phyloP scores from a whole-genome alignment of 768 basidiomycete genomes.

The Lyophyllum shimeji region DNA sequence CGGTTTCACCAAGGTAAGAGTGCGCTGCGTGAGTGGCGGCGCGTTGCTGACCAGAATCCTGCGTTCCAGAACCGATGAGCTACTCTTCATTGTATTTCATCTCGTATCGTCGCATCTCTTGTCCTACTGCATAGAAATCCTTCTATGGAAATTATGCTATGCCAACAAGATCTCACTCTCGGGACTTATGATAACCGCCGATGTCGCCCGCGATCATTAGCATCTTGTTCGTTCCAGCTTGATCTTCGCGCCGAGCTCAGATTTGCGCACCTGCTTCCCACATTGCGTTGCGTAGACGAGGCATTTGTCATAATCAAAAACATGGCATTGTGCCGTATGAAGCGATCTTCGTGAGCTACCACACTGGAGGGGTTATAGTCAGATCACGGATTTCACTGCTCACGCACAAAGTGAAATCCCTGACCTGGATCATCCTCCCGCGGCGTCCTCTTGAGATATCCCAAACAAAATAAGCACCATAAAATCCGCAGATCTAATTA shows the following conservation, averaged over 20 bases:
- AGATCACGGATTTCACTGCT: too few species aligned
- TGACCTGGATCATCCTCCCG: too few species aligned
- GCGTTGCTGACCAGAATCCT: neutral
- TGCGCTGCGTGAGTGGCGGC: neutral
- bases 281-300: neutral
- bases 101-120: neutral
- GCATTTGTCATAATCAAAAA: too few species aligned
- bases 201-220: neutral
- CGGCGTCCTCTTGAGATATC: too few species aligned
- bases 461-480: neutral
- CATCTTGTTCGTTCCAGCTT: neutral
- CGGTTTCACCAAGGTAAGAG: slow-evolving; percentile 87
- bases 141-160: slow-evolving; percentile 18
- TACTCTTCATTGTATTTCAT: neutral
- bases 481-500: slow-evolving; percentile 33
- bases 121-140: slow-evolving; percentile 5
- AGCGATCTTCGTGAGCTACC: too few species aligned
- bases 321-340: too few species aligned
- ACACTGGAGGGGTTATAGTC: too few species aligned
- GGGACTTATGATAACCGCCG: neutral
- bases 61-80: slow-evolving; percentile 46
- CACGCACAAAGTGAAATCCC: too few species aligned
- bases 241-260: neutral
- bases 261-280: neutral
- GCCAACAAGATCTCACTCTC: slow-evolving; percentile 9